Evolutionary conservation across 75 land plant genomes (phyloP).

Genomic region (Larix kaempferi): DNA sequence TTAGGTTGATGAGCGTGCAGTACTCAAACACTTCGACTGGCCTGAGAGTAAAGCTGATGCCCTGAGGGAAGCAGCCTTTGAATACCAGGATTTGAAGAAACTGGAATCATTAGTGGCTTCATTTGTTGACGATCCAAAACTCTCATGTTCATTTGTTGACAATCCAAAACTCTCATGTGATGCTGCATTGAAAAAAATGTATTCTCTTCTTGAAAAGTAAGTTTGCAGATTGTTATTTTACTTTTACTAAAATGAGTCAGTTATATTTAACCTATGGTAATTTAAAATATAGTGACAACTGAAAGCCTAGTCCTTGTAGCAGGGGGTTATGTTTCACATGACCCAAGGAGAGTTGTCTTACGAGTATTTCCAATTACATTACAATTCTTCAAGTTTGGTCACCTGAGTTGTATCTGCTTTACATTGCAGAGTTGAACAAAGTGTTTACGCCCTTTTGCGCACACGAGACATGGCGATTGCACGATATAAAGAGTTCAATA

Average conservation of each 20-base stretch:
- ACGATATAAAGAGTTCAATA: conserved; percentile 86
- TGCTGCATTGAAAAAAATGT: conserved; percentile 77
- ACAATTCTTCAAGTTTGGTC: neutral
- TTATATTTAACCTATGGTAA: too few species aligned
- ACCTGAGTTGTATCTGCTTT: neutral
- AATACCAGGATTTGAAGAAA: conserved; percentile 87
- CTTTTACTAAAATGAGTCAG: too few species aligned
- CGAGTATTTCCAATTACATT: too few species aligned
- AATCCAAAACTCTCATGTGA: conserved; percentile 79
- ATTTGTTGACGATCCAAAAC: conserved; percentile 65
- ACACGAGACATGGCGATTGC: conserved; percentile 97
- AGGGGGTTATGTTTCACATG: too few species aligned
- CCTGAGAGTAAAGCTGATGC: conserved; percentile 99
- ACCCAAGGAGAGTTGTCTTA: too few species aligned
- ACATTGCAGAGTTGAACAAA: conserved; percentile 75
- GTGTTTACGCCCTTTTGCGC: conserved; percentile 88
- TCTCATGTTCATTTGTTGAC: conserved; percentile 69
- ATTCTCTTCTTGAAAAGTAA: conserved; percentile 85
- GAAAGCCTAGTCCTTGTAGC: too few species aligned
- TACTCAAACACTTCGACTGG: conserved; percentile 98
- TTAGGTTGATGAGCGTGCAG: conserved; percentile 98
- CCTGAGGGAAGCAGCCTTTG: conserved; percentile 91
- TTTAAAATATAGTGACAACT: too few species aligned
- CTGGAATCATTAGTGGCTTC: conserved; percentile 54
- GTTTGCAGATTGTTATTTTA: conserved; percentile 9